Conservation (phyloP, 116 monocot species). For the Trichopus zeylanicus region DNA sequence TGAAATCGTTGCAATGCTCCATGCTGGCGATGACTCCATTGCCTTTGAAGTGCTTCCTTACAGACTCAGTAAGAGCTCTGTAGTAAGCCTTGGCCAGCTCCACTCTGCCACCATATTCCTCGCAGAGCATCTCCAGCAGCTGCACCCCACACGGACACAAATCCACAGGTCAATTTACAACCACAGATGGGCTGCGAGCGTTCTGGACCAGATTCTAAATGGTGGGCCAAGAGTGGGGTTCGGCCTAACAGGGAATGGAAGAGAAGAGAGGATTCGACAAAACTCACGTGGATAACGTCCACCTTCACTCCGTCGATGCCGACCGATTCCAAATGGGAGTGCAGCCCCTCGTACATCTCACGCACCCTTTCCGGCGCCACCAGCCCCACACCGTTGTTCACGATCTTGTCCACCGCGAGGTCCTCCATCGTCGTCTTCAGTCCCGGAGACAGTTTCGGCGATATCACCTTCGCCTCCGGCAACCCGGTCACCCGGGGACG, state of each 20-base stretch:
- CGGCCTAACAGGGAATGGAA: no score
- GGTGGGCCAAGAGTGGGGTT: no score
- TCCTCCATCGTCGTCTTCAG: slow-evolving; percentile 79
- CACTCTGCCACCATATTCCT: slow-evolving; percentile 71
- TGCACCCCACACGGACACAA: slow-evolving; percentile 9
- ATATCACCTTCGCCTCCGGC: slow-evolving; percentile 43
- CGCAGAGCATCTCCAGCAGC: slow-evolving; percentile 80
- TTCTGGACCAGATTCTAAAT: no score
- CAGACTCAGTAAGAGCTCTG: slow-evolving; percentile 48
- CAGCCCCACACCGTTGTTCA: slow-evolving; percentile 66
- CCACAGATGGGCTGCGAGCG: no score
- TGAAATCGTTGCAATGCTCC: slow-evolving; percentile 98
- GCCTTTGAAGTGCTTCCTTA: slow-evolving; percentile 58
- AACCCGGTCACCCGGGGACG: slow-evolving; percentile 26
- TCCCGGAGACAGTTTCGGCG: slow-evolving; percentile 51
- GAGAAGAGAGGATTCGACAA: not conserved
- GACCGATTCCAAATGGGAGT: slow-evolving; percentile 38
- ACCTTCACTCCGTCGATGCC: slow-evolving; percentile 89
- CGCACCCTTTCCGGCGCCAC: slow-evolving; percentile 37
- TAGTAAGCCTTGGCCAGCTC: slow-evolving; percentile 74
- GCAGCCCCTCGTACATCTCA: slow-evolving; percentile 64
- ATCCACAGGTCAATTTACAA: not conserved
- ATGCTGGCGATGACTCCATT: slow-evolving; percentile 92
- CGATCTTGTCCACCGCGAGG: slow-evolving; percentile 80
- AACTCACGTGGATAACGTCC: slow-evolving; percentile 82